phyloP scores from a whole-genome alignment of 2,329 filamentous ascomycete genomes.

The Aureobasidium sp. region DNA sequence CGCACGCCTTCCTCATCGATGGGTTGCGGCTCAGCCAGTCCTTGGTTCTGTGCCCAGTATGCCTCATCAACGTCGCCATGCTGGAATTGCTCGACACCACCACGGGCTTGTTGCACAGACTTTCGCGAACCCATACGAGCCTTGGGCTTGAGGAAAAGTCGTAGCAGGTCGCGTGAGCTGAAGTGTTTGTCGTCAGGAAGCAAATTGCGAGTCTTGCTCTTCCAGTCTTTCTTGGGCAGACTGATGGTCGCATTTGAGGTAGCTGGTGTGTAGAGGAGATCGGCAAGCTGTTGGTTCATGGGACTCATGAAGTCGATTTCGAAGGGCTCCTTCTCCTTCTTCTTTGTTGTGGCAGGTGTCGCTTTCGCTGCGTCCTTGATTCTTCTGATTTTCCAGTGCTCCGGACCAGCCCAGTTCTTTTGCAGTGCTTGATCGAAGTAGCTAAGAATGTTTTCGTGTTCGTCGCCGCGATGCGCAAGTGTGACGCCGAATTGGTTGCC shows the following conservation, averaged over 20 bases:
- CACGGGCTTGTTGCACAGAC: conserved; percentile 40
- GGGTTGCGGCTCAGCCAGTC: conserved; percentile 32
- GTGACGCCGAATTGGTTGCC: conserved; percentile 71
- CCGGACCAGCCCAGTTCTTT: conserved; percentile 97
- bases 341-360: conserved; percentile 50
- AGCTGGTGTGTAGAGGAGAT: conserved; percentile 74
- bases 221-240: conserved; percentile 90
- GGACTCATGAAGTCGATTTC: conserved; percentile 83
- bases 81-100: conserved; percentile 43
- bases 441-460: conserved; percentile 88
- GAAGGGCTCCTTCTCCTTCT: conserved; percentile 95
- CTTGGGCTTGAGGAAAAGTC: conserved; percentile 90
- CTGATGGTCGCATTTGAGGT: conserved; percentile 74
- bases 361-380: conserved; percentile 70
- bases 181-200: conserved; percentile 98
- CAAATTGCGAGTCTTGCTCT: conserved; percentile 84
- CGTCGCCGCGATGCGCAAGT: conserved; percentile 59
- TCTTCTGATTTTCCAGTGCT: conserved; percentile 94
- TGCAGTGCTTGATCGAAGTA: conserved; percentile 96
- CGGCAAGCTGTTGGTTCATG: conserved; percentile 62
- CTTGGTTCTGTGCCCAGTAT: conserved; percentile 77
- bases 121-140: conserved; percentile 68
- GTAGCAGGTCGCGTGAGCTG: conserved; percentile 83
- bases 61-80: conserved; percentile 81
- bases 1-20: conserved; percentile 44